Percentiles rank a stretch among this genome's conserved stretches.
These are phyloP conservation scores for Monoraphidium neglectum DNA, from an alignment of 139 green algal species.

Conservation along the genomic window DNA sequence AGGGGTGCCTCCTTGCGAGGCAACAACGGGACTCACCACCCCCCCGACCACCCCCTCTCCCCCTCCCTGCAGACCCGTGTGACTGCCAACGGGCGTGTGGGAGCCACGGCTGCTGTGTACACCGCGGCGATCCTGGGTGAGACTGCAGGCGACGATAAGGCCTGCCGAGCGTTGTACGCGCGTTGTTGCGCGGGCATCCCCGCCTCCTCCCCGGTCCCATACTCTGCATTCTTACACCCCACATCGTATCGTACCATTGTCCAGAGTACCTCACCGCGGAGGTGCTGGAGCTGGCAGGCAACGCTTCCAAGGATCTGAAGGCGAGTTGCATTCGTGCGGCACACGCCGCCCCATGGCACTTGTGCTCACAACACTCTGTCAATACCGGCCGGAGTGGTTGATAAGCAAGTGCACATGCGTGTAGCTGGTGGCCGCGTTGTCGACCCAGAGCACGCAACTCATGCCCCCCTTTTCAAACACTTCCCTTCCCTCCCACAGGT, in stretches of 20 bases:
- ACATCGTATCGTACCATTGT: not conserved
- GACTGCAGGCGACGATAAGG: too few relatives aligned
- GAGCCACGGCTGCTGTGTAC: constrained; percentile 98
- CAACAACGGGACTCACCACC: not conserved
- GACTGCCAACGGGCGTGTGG: constrained; percentile 94
- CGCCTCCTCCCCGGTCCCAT: too few relatives aligned
- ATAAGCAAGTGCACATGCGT: too few relatives aligned
- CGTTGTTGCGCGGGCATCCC: too few relatives aligned
- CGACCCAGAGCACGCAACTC: too few relatives aligned
- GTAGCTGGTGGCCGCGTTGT: too few relatives aligned
- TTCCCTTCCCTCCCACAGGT: constrained; percentile 64
- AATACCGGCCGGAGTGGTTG: too few relatives aligned
- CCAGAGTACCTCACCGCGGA: constrained; percentile 93
- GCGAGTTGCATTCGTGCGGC: constrained; percentile 44
- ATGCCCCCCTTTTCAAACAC: too few relatives aligned
- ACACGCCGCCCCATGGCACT: not conserved
- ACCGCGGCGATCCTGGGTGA: constrained; percentile 94
- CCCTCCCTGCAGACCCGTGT: constrained; percentile 69
- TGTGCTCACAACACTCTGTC: too few relatives aligned
- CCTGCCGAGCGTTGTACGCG: too few relatives aligned
- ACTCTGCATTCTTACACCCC: too few relatives aligned
- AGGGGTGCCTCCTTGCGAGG: not conserved
- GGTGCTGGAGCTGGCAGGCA: constrained; percentile 98
- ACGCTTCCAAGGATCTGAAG: constrained; percentile 99
- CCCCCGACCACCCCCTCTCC: too few relatives aligned